Conservation (phyloP, 495 filamentous ascomycete species). For the Penicillium dipodomyicola region DNA sequence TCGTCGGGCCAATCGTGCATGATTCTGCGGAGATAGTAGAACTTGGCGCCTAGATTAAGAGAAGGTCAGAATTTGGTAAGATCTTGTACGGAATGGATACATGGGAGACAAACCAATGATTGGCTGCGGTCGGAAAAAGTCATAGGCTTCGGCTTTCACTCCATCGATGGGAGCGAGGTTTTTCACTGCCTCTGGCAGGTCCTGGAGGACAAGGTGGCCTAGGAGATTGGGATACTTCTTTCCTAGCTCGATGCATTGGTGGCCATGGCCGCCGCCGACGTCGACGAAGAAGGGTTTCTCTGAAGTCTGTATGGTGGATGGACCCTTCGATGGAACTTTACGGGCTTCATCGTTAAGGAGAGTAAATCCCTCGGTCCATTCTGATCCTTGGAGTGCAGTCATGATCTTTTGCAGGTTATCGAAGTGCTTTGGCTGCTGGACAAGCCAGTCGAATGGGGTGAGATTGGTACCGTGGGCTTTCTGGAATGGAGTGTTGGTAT, state of each 20-base stretch:
- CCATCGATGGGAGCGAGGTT: slow-evolving; percentile 38
- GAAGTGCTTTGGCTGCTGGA: slow-evolving; percentile 38
- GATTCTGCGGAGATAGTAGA: slow-evolving; percentile 44
- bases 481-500: slow-evolving; percentile 38
- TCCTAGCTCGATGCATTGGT: slow-evolving; percentile 47
- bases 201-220: slow-evolving; percentile 53
- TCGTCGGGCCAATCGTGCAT: slow-evolving; percentile 42
- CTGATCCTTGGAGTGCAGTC: slow-evolving; percentile 25
- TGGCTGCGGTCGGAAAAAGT: slow-evolving; percentile 52
- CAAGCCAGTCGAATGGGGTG: slow-evolving; percentile 39
- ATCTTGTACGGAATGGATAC: neutral
- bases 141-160: slow-evolving; percentile 44
- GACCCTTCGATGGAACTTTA: slow-evolving; percentile 14
- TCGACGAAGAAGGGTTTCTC: slow-evolving; percentile 47
- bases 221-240: slow-evolving; percentile 40
- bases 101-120: slow-evolving; percentile 33
- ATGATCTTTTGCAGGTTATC: slow-evolving; percentile 39
- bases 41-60: slow-evolving; percentile 29
- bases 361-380: slow-evolving; percentile 37
- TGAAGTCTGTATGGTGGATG: slow-evolving; percentile 1
- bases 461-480: slow-evolving; percentile 42
- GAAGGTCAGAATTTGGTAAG: slow-evolving; percentile 2
- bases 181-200: slow-evolving; percentile 44
- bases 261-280: slow-evolving; percentile 54
- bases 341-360: slow-evolving; percentile 20